A percentile compares a stretch with the other conserved stretches of the same genome.
Conservation (phyloP, 805 yeast genomes). For the Kuraishia ogatae region DNA sequence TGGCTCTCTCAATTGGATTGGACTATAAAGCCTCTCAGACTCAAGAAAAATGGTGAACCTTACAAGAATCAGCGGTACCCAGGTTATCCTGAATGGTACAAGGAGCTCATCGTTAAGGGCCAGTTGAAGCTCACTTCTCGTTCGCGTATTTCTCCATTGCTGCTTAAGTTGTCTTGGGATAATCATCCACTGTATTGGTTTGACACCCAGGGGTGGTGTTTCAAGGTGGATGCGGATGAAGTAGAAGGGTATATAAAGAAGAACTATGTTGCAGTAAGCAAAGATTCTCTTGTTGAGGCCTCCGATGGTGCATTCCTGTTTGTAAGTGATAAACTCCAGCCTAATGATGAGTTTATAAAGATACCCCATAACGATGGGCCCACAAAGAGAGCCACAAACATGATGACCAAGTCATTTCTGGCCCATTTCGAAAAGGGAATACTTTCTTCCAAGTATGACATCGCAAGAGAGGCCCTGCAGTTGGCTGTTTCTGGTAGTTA, state of each 20-base stretch:
- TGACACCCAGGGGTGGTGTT: slow-evolving; percentile 81
- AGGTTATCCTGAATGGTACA: slow-evolving; percentile 93
- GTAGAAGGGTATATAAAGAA: slow-evolving; percentile 24
- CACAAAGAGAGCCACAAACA: slow-evolving; percentile 56
- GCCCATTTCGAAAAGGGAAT: slow-evolving; percentile 66
- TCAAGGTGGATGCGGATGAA: slow-evolving; percentile 44
- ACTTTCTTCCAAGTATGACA: slow-evolving; percentile 58
- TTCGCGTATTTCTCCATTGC: slow-evolving; percentile 66
- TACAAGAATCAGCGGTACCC: slow-evolving; percentile 71
- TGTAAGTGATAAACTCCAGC: slow-evolving; percentile 1
- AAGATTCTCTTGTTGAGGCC: slow-evolving; percentile 9
- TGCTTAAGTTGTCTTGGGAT: slow-evolving; percentile 80
- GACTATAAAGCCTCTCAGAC: slow-evolving; percentile 52
- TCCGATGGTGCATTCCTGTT: slow-evolving; percentile 7
- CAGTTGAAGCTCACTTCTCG: slow-evolving; percentile 54
- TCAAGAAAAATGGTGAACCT: slow-evolving; percentile 63
- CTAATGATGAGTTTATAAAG: slow-evolving; percentile 37
- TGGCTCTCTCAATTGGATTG: slow-evolving; percentile 92
- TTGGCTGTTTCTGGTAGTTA: slow-evolving; percentile 77
- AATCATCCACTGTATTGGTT: slow-evolving; percentile 78
- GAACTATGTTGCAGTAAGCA: slow-evolving; percentile 23
- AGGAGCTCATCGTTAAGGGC: slow-evolving; percentile 36
- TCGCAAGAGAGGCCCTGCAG: slow-evolving; percentile 72
- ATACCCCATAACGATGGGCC: slow-evolving; percentile 89
- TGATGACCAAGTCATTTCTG: slow-evolving; percentile 71